These are phyloP conservation scores for Candolleomyces eurysporus DNA, from an alignment of 768 basidiomycete genomes.

Conservation along the genomic window DNA sequence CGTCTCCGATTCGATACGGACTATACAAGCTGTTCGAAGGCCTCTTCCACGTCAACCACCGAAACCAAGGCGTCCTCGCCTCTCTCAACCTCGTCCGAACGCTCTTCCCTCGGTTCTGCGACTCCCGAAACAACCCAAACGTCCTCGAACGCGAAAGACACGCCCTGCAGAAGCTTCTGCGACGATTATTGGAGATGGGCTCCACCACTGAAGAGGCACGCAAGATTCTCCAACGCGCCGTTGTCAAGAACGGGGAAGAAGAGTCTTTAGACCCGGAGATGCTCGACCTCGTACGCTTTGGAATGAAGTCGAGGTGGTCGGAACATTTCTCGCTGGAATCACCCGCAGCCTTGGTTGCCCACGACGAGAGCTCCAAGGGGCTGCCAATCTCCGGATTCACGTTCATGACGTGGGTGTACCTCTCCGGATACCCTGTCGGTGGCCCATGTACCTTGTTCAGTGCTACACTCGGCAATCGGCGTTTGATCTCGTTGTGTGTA, in stretches of 20 bases:
- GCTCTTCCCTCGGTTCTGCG: constrained; percentile 48
- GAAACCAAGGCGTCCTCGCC: constrained; percentile 68
- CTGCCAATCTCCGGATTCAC: constrained; percentile 67
- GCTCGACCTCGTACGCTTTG: constrained; percentile 66
- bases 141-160: constrained; percentile 50
- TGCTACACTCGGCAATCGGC: constrained; percentile 23
- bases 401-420: constrained; percentile 62
- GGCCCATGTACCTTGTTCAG: constrained; percentile 37
- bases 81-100: constrained; percentile 53
- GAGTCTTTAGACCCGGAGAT: constrained; percentile 60
- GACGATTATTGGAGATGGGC: constrained; percentile 74
- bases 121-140: constrained; percentile 12
- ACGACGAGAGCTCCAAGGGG: constrained; percentile 40
- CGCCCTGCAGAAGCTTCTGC: constrained; percentile 58
- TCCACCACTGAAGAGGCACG: constrained; percentile 64
- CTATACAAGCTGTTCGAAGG: constrained; percentile 63
- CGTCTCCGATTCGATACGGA: constrained; percentile 43
- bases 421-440: constrained; percentile 36
- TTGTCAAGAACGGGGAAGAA: constrained; percentile 43
- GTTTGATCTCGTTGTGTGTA: constrained; percentile 45
- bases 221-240: constrained; percentile 56
- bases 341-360: constrained; percentile 47
- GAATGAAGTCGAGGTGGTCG: constrained; percentile 76
- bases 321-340: constrained; percentile 72
- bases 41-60: constrained; percentile 57